Percentiles rank a stretch among this genome's conserved stretches.
Conservation (phyloP, 2,329 filamentous ascomycete genomes). For the Monilinia fructicola region DNA sequence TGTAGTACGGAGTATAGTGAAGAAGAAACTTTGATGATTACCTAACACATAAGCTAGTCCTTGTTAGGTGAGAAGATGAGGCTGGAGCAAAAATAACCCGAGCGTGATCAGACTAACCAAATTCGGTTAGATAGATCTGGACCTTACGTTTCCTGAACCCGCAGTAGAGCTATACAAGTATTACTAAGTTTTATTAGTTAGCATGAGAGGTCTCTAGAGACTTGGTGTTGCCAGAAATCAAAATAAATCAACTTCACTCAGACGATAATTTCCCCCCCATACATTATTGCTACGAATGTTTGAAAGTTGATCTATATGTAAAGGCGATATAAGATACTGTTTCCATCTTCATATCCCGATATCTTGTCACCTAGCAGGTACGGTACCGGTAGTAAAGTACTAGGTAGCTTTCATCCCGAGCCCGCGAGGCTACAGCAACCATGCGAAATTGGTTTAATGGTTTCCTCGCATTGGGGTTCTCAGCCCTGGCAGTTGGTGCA, state of each 20-base stretch:
- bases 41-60: too few species aligned
- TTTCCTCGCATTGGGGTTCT: slow-evolving; percentile 54
- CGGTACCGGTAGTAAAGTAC: slow-evolving; percentile 1
- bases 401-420: slow-evolving; percentile 3
- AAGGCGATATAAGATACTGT: neutral
- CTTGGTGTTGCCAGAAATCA: slow-evolving; percentile 16
- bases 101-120: neutral
- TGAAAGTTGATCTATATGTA: neutral
- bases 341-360: slow-evolving; percentile 14
- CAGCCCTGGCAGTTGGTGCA: slow-evolving; percentile 53
- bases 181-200: neutral
- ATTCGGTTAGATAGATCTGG: slow-evolving; percentile 9
- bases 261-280: neutral
- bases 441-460: slow-evolving; percentile 58
- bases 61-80: neutral
- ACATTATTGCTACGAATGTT: neutral
- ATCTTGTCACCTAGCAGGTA: neutral
- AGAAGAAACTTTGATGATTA: slow-evolving; percentile 9
- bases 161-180: slow-evolving; percentile 6
- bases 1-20: neutral
- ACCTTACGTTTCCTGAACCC: slow-evolving; percentile 23
- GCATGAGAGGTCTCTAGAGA: neutral
- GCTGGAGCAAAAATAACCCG: slow-evolving; percentile 15
- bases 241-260: slow-evolving; percentile 6
- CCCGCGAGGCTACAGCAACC: slow-evolving; percentile 39